Evolutionary conservation across 371 early-diverging fungal species (phyloP), one percentile per base, ranked within the genome.

Genomic region (Batkoa obscura): DNA sequence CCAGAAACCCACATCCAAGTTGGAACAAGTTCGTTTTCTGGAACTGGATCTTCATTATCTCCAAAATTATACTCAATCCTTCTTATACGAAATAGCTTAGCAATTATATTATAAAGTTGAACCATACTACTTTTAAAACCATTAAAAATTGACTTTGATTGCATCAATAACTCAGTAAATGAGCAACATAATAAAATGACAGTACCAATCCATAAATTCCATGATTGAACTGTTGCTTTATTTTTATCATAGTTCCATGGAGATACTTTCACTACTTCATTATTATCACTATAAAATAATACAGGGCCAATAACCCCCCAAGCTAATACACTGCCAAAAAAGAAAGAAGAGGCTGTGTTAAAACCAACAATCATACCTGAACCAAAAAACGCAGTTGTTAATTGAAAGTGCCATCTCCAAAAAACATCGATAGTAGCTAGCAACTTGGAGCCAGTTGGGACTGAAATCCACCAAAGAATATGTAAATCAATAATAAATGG

Each of bases 161-260:
- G 73, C 34, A 68, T 62, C 55, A 68, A 63, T 35, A 83, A 65
- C 67, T 83, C 82, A 12, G 79, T 63, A 58, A 83, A 76, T 13
- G 79, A 68, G 42, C 76, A 62, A 36, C 74, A 64, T 42, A 80
- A 71, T 80, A 84, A 80, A 38, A 83, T 67, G 4, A 77, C 73
- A 61, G 83, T 77, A 65, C 85, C 85, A 17, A 82, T 81, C 83
- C 79, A 79, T 34, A 79, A 61, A 65, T 72, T 74, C 76, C 76
- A 75, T 30, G 64, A 67, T 50, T 74, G 72, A n/a, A 69, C 70
- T 36, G 71, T 66, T 41, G 63, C 65, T 41, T 68, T 68, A 5
- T 45, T 54, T 2, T 17, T 6, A 12, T 58, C 59, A 60, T 74
- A 73, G 41, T 74, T 71, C 39, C 55, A 59, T 59, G 60, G 73